Percentiles rank a stretch among this genome's conserved stretches.
phyloP scores from a whole-genome alignment of 176 grass and related monocot genomes.

The Juncus inflexus region DNA sequence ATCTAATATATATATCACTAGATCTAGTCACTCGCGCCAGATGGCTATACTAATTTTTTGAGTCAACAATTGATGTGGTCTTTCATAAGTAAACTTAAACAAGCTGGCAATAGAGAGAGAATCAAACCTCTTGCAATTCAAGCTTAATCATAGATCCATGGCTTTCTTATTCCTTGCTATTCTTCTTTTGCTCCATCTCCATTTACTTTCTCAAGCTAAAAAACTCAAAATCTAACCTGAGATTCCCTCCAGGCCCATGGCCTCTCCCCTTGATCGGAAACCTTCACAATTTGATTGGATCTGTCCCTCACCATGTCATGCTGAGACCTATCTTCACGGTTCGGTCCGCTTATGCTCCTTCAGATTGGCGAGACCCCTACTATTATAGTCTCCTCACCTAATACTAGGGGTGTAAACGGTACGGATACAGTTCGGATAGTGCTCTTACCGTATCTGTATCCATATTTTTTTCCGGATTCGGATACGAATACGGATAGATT shows the following conservation, averaged over 20 bases:
- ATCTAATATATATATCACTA: too few relatives aligned
- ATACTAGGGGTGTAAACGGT: too few relatives aligned
- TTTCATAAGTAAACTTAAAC: too few relatives aligned
- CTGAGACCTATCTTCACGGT: conserved; percentile 20
- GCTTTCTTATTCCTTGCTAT: not conserved
- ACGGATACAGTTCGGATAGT: too few relatives aligned
- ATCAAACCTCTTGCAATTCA: too few relatives aligned
- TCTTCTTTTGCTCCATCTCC: conserved; percentile 16
- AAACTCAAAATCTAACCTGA: not conserved
- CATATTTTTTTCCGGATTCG: too few relatives aligned
- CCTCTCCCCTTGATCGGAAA: conserved; percentile 33
- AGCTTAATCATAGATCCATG: not conserved
- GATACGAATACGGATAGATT: too few relatives aligned
- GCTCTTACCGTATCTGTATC: too few relatives aligned
- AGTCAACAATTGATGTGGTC: too few relatives aligned
- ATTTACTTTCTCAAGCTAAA: conserved; percentile 3
- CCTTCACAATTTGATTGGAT: conserved; percentile 27
- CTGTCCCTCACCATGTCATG: conserved; percentile 26
- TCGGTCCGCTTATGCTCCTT: conserved; percentile 27
- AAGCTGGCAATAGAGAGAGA: too few relatives aligned
- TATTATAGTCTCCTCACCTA: conserved; percentile 23
- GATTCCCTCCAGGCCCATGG: conserved; percentile 35
- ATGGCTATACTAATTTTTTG: too few relatives aligned
- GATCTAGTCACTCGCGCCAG: too few relatives aligned
- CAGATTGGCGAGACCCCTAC: conserved; percentile 26